phyloP scores from a whole-genome alignment of 2,329 filamentous ascomycete species.

The Colletotrichum nymphaeae region DNA sequence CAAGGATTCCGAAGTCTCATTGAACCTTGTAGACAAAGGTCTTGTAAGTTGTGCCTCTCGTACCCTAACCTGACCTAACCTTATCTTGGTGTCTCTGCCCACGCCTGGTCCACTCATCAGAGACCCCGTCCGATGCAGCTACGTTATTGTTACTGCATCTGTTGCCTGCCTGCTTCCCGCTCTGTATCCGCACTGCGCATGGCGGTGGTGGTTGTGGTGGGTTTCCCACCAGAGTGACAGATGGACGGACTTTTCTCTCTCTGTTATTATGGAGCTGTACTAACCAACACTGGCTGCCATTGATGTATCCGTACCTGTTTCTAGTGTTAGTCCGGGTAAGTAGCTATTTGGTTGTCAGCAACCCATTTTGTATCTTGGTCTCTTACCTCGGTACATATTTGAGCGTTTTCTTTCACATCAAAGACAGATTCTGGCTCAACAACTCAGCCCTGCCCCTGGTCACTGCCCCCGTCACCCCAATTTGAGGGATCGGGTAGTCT shows the following conservation, averaged over 20 bases:
- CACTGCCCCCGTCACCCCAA: neutral
- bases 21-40: neutral
- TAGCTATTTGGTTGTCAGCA: neutral
- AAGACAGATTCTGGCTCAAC: neutral
- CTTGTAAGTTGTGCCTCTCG: neutral
- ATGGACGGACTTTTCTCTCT: neutral
- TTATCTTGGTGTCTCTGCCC: conserved; percentile 16
- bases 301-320: conserved; percentile 6
- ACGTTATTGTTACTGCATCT: conserved; percentile 20
- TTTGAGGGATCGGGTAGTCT: neutral
- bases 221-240: neutral
- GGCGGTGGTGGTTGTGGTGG: conserved; percentile 13
- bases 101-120: conserved; percentile 9
- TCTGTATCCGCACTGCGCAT: conserved; percentile 9
- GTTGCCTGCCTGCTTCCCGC: conserved; percentile 24
- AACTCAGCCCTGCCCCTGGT: neutral
- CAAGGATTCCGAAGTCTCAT: neutral
- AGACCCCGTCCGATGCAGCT: neutral
- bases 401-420: neutral
- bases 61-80: conserved; percentile 31
- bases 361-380: neutral
- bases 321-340: neutral
- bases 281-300: neutral
- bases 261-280: neutral
- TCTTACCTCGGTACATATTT: neutral